These are phyloP conservation scores for Amphirosellinia nigrospora DNA, from an alignment of 495 filamentous ascomycete genomes.

Conservation along the genomic window DNA sequence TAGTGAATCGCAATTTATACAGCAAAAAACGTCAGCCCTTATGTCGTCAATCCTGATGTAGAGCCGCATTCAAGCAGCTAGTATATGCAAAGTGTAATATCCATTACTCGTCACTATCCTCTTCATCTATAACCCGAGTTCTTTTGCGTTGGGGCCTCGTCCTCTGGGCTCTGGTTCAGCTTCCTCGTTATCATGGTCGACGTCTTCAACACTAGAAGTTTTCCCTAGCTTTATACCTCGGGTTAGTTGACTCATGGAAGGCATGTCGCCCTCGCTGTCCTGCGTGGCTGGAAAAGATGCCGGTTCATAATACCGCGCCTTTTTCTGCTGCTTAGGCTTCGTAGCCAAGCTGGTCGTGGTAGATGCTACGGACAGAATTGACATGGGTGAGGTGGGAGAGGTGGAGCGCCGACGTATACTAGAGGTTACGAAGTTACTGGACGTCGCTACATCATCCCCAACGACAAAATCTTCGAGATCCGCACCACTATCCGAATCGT, in stretches of 20 bases:
- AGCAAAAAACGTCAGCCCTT: neutral
- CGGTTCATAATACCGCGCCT: conserved; percentile 42
- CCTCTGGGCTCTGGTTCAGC: conserved; percentile 20
- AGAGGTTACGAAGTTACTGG: conserved; percentile 39
- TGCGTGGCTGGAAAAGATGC: conserved; percentile 40
- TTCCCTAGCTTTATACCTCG: conserved; percentile 19
- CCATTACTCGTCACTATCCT: conserved; percentile 24
- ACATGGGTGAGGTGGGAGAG: conserved; percentile 37
- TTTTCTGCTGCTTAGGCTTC: conserved; percentile 19
- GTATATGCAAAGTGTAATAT: conserved; percentile 13
- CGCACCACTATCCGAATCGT: conserved; percentile 53
- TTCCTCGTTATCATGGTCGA: conserved; percentile 37
- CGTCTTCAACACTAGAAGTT: conserved; percentile 5
- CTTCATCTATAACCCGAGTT: conserved; percentile 15
- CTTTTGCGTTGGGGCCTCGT: conserved; percentile 15
- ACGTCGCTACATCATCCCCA: conserved; percentile 48
- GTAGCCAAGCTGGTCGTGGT: neutral
- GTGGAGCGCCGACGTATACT: conserved; percentile 34
- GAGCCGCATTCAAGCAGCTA: neutral
- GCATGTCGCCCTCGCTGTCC: conserved; percentile 43
- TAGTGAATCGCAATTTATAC: neutral
- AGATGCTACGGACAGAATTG: conserved; percentile 28
- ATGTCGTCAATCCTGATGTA: neutral
- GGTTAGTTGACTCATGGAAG: conserved; percentile 44
- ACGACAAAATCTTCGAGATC: conserved; percentile 55